phyloP scores from a whole-genome alignment of 345 rosid species.

The Jatropha curcas region DNA sequence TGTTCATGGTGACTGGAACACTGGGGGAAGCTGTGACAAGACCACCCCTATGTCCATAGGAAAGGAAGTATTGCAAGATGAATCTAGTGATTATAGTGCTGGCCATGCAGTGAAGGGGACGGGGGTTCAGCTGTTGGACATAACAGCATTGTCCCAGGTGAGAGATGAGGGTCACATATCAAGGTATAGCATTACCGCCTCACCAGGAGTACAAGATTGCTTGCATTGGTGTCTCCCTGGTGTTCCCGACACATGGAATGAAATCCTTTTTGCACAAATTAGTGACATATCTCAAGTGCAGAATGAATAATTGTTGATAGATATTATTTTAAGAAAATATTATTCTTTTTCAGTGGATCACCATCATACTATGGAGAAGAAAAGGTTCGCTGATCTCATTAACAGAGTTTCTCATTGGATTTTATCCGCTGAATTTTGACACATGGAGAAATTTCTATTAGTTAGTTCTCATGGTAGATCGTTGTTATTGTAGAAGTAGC shows the following conservation, averaged over 20 bases:
- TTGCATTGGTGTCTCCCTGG: conserved; percentile 58
- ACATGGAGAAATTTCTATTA: not conserved
- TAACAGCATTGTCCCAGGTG: conserved; percentile 62
- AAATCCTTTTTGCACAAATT: conserved; percentile 41
- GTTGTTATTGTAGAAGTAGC: not conserved
- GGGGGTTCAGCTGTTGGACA: conserved; percentile 64
- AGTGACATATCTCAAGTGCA: not conserved
- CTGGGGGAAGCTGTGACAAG: conserved; percentile 81
- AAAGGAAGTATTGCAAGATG: conserved; percentile 63
- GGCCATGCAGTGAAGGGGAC: conserved; percentile 63
- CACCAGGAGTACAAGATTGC: conserved; percentile 60
- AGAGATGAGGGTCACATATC: conserved; percentile 89
- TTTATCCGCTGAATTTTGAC: not conserved
- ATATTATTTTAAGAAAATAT: not conserved
- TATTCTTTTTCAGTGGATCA: not conserved
- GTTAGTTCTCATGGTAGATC: not conserved
- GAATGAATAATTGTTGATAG: conserved; percentile 3
- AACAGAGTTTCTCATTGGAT: not conserved
- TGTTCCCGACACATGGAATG: conserved; percentile 57
- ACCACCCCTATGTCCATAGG: conserved; percentile 74
- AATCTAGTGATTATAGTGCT: conserved; percentile 61
- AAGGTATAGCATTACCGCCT: conserved; percentile 50
- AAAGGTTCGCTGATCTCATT: not conserved
- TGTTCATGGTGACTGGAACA: conserved; percentile 82
- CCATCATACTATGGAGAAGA: not conserved